phyloP scores from a whole-genome alignment of 345 rosid species.

The Atalantia buxifolia region DNA sequence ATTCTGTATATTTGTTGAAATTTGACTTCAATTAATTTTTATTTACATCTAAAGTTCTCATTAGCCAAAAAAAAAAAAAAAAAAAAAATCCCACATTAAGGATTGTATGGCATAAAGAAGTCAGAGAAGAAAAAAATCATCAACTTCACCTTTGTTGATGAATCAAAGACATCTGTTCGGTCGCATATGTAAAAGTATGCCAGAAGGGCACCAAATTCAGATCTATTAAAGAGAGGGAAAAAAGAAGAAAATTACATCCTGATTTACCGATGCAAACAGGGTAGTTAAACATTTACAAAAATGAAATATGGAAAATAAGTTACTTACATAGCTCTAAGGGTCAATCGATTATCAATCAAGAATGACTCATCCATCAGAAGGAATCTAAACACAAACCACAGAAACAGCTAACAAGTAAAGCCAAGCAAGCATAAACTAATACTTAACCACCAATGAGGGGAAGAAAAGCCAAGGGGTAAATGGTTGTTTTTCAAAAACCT shows the following conservation, averaged over 20 bases:
- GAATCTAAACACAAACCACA: slow-evolving; percentile 48
- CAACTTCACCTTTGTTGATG: slow-evolving; percentile 69
- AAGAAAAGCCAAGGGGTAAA: not conserved
- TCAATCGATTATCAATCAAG: slow-evolving; percentile 74
- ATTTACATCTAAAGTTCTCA: not conserved
- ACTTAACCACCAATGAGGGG: not conserved
- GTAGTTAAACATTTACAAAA: not conserved
- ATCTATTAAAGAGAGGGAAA: slow-evolving; percentile 40
- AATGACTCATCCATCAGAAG: slow-evolving; percentile 79
- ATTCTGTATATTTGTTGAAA: not conserved
- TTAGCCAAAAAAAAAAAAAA: not conserved
- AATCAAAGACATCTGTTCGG: slow-evolving; percentile 75
- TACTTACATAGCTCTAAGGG: slow-evolving; percentile 88
- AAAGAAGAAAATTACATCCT: not conserved
- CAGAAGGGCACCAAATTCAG: slow-evolving; percentile 67
- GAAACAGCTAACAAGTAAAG: not conserved
- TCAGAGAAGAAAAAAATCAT: not conserved
- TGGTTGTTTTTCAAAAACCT: slow-evolving; percentile 34
- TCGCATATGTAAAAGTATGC: slow-evolving; percentile 79
- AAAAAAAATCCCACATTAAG: not conserved
- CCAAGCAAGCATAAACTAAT: not conserved
- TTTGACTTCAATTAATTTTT: not conserved
- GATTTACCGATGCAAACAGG: not conserved
- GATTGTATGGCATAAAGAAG: not conserved
- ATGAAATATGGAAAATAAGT: not conserved